Evolutionary conservation across 2,329 filamentous ascomycete genomes (phyloP), one percentile per base, ranked within the genome.

Genomic region (Mariannaea sp.): DNA sequence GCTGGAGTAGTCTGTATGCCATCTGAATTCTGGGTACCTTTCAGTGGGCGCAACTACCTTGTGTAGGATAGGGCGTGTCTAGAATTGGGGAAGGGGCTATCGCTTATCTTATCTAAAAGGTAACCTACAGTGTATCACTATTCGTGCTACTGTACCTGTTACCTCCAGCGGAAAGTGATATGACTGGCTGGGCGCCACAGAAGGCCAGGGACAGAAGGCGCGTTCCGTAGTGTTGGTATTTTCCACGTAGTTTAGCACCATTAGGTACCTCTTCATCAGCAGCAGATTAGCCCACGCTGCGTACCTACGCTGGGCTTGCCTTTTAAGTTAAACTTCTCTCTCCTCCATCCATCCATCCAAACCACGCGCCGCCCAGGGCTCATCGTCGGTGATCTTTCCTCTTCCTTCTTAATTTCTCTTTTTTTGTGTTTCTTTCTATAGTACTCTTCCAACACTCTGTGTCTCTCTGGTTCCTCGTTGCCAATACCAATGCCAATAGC

Each of bases 41-140:
- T 32, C 29, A 32, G 22, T 24, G 8, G 22, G 22, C 8, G 22
- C 22, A 24, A 24, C 8, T 5, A 8, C 22, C 5, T 24, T 24
- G 22, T 24, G 29, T 32, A n/a, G n/a, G n/a, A n/a, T n/a, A n/a
- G n/a, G 29, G 29, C 29, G 13, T 6, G 29, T 8, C 5, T 8
- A 12, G 13, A 32, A 32, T 12, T 8, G 29, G 9, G 29, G 29
- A 32, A 12, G 29, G 13, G 13, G 5, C 29, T 32, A n/a, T n/a
- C n/a, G 29, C 29, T 46, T 55, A 55, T 51, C 52, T 55, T 55
- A 55, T 55, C 52, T n/a, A n/a, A n/a, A n/a, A n/a, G n/a, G n/a
- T n/a, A n/a, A n/a, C n/a, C n/a, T n/a, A n/a, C n/a, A n/a, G n/a
- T n/a, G n/a, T n/a, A n/a, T n/a, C n/a, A n/a, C n/a, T n/a, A n/a